A percentile compares a stretch with the other conserved stretches of the same genome.
Conservation (phyloP, 1,139 yeast species). For the Geotrichum carabidarum region DNA sequence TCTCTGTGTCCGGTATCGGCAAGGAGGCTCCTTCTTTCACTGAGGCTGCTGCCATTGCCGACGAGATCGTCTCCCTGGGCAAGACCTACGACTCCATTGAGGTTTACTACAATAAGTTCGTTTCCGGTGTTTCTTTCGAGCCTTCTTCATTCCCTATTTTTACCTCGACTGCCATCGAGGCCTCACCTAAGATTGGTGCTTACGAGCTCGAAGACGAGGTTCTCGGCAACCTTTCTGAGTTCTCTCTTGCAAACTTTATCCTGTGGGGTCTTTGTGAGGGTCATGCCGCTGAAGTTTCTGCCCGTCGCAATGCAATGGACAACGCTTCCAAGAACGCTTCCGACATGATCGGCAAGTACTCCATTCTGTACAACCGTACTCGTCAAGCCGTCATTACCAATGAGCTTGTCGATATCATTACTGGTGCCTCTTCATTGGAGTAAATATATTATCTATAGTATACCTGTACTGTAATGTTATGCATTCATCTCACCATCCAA, state of each 20-base stretch:
- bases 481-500: no score
- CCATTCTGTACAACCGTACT: slow-evolving; percentile 97
- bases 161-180: slow-evolving; percentile 67
- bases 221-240: slow-evolving; percentile 57
- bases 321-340: slow-evolving; percentile 99
- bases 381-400: slow-evolving; percentile 99
- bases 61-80: slow-evolving; percentile 61
- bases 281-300: slow-evolving; percentile 95
- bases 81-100: slow-evolving; percentile 67
- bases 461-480: no score
- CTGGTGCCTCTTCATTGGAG: slow-evolving; percentile 98
- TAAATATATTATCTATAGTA: slow-evolving; percentile 36
- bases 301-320: slow-evolving; percentile 99
- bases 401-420: slow-evolving; percentile 97
- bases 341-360: slow-evolving; percentile 94
- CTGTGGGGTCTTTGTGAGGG: slow-evolving; percentile 95
- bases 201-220: slow-evolving; percentile 77
- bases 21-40: slow-evolving; percentile 92
- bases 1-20: slow-evolving; percentile 86
- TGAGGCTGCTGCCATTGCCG: slow-evolving; percentile 86
- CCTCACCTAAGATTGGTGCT: slow-evolving; percentile 80
- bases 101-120: slow-evolving; percentile 81
- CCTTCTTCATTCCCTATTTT: slow-evolving; percentile 67
- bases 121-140: slow-evolving; percentile 84
- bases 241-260: slow-evolving; percentile 83